Evolutionary conservation across 768 basidiomycete genomes (phyloP).

Genomic region (Cystofilobasidium macerans): DNA sequence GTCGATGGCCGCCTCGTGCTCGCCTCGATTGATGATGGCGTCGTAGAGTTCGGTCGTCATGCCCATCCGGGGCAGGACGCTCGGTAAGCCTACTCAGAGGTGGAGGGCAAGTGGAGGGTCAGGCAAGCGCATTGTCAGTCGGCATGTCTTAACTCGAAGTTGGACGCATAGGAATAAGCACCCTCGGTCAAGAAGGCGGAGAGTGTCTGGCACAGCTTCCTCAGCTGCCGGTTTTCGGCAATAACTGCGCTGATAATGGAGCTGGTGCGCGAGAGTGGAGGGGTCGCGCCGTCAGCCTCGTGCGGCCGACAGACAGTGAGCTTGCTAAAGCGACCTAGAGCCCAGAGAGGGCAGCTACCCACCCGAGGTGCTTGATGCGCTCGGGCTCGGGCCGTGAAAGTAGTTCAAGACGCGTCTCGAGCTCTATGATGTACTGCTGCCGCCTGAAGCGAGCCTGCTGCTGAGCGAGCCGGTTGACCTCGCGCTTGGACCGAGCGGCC

Average conservation of each 20-base stretch:
- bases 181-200: not conserved
- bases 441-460: not conserved
- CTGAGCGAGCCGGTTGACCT: not conserved
- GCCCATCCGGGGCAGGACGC: not conserved
- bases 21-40: not conserved
- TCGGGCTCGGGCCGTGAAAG: no score
- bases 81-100: not conserved
- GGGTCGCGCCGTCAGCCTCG: not conserved
- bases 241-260: not conserved
- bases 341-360: no score
- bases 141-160: not conserved
- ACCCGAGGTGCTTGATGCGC: no score
- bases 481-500: not conserved
- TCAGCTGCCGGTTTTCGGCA: not conserved
- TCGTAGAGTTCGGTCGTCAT: not conserved
- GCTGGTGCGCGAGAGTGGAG: not conserved
- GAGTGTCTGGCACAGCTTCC: not conserved
- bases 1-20: not conserved
- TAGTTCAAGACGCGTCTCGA: no score
- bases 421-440: not conserved
- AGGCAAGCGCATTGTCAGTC: not conserved
- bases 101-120: not conserved
- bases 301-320: no score
- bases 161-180: not conserved
- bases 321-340: no score